phyloP scores from a whole-genome alignment of 495 filamentous ascomycete genomes.

The Schizothecium vesticola region DNA sequence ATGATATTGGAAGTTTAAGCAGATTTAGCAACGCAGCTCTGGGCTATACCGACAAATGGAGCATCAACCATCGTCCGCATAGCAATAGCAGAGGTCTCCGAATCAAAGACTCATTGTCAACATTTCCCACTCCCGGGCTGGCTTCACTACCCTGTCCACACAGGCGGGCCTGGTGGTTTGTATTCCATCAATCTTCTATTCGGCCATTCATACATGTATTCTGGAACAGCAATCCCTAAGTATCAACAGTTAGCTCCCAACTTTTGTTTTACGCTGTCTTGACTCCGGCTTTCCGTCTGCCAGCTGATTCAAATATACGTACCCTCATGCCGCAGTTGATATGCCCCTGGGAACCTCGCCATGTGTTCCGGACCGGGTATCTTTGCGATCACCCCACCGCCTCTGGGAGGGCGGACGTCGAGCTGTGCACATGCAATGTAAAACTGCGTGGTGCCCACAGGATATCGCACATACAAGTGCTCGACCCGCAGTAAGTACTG shows the following conservation, averaged over 20 bases:
- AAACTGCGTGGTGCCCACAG: conserved; percentile 6
- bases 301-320: background rate
- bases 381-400: background rate
- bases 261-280: too few species aligned
- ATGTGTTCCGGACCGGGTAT: background rate
- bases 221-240: background rate
- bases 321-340: background rate
- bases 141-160: conserved; percentile 5
- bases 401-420: background rate
- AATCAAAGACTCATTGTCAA: too few species aligned
- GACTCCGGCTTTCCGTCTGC: background rate
- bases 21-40: too few species aligned
- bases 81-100: too few species aligned
- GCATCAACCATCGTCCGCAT: too few species aligned
- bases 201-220: conserved; percentile 10
- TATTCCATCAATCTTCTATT: conserved; percentile 2
- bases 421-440: conserved; percentile 8
- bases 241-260: too few species aligned
- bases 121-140: too few species aligned
- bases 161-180: conserved; percentile 3
- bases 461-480: conserved; percentile 5
- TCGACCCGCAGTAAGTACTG: conserved; percentile 5
- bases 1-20: too few species aligned
- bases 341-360: conserved; percentile 5
- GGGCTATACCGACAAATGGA: too few species aligned